Evolutionary conservation across 2,329 filamentous ascomycete genomes (phyloP), one percentile per base, ranked within the genome.

Genomic region (Fonsecaea erecta): DNA sequence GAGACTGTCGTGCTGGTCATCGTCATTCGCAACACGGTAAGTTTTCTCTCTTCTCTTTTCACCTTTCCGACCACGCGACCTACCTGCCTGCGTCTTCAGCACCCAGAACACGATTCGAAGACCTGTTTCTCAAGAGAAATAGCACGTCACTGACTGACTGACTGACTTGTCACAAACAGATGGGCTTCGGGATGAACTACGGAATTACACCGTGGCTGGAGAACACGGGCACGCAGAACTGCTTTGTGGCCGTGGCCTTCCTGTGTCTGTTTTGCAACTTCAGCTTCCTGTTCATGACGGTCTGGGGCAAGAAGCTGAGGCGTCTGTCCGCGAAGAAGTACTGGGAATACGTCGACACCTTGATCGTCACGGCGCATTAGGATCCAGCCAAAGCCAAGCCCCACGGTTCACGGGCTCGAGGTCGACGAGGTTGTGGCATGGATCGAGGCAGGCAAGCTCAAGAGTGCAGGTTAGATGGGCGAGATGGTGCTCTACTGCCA

Each of bases 1-100:
- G 82, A 84, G 70, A 80, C 81, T 0, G 79, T 84, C 62, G 78
- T 83, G 3, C 79, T 81, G 2, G 80, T 84, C 12, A 84, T 84
- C 35, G 69, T 84, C 1, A 73, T 81, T 11, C 74, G 82, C 14
- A 84, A 84, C 66, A 83, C 80, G 5, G 43, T 48, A 48, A 48
- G 43, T 26, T 5, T 14, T 12, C 8, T 26, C 8, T 26, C 11
- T 48, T 11, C 11, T 26, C 18, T 5, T 14, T 6, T 6, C 18
- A 24, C 6, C 18, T 9, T 48, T 46, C n/a, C n/a, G n/a, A n/a
- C n/a, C n/a, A n/a, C n/a, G n/a, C n/a, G 28, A 30, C 28, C 40
- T 21, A n/a, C n/a, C 2, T 21, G 7, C 18, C 40, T 7, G n/a
- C 8, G n/a, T n/a, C n/a, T n/a, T n/a, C n/a, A n/a, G n/a, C n/a